Percentiles rank a stretch among this genome's conserved stretches.
These are phyloP conservation scores for Cyclanthera cordifolia DNA, from an alignment of 306 rosid genomes.

Conservation along the genomic window DNA sequence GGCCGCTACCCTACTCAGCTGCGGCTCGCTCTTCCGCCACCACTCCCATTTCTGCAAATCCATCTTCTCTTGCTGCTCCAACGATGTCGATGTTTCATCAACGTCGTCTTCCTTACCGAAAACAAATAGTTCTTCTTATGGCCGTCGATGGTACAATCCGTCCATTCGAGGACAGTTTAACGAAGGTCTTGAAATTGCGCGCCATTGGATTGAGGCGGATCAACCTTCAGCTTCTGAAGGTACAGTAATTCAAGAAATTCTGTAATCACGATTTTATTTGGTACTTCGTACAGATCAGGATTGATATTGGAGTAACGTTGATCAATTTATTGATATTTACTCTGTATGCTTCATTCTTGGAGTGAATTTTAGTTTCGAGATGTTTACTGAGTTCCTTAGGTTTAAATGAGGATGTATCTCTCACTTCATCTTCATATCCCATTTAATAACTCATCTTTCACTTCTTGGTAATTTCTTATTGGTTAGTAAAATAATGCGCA, in stretches of 20 bases:
- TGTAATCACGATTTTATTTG: background rate
- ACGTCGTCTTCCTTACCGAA: conserved; percentile 18
- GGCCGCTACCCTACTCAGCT: conserved; percentile 5
- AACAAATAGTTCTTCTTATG: conserved; percentile 16
- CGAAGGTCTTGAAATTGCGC: conserved; percentile 26
- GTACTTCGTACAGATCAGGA: background rate
- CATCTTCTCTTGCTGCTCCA: conserved; percentile 22
- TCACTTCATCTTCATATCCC: background rate
- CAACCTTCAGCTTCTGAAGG: conserved; percentile 40
- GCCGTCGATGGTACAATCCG: conserved; percentile 32
- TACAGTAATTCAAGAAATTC: background rate
- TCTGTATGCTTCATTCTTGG: background rate
- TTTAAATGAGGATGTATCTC: background rate
- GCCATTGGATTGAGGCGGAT: conserved; percentile 58
- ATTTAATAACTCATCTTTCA: background rate
- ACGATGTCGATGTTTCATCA: conserved; percentile 5
- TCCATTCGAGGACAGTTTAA: conserved; percentile 17
- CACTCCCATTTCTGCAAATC: conserved; percentile 13
- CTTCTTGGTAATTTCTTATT: background rate
- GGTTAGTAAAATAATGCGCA: background rate
- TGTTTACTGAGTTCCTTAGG: background rate
- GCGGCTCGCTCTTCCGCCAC: background rate
- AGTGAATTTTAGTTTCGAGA: background rate
- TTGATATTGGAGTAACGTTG: background rate
- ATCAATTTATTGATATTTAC: background rate